A percentile compares a stretch with the other conserved stretches of the same genome.
Conservation (phyloP, 305 asterid species). For the Fraxinus angustifolia region DNA sequence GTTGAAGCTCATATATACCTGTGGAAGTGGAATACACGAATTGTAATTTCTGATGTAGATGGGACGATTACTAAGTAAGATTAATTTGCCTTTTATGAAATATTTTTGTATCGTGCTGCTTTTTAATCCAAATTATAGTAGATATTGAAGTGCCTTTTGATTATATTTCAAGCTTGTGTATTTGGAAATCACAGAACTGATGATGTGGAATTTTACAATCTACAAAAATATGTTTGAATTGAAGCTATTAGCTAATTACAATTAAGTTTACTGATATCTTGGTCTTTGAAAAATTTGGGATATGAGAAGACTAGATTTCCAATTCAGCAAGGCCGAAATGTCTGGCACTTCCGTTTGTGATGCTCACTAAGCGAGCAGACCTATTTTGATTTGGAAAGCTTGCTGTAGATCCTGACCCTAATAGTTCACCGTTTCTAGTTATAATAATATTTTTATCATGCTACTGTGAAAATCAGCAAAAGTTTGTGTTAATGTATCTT, state of each 20-base stretch:
- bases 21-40: conserved; percentile 94
- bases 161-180: background rate
- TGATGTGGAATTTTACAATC: background rate
- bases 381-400: background rate
- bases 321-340: background rate
- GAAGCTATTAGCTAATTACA: background rate
- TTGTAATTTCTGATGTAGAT: conserved; percentile 89
- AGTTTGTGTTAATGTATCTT: background rate
- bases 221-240: background rate
- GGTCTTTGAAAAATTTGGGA: background rate
- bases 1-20: conserved; percentile 96
- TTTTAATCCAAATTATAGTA: background rate
- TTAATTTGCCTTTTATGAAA: background rate
- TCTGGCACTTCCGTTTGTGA: background rate
- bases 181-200: background rate
- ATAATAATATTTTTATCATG: background rate
- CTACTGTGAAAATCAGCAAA: background rate
- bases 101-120: background rate
- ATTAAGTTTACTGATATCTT: background rate
- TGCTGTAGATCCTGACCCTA: background rate
- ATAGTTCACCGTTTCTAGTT: background rate
- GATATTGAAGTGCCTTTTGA: background rate
- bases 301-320: background rate
- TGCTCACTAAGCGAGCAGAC: background rate
- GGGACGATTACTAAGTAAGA: conserved; percentile 90